Evolutionary conservation across 2,329 filamentous ascomycete genomes (phyloP), one percentile per base, ranked within the genome.

Genomic region (Beauveria bassiana): DNA sequence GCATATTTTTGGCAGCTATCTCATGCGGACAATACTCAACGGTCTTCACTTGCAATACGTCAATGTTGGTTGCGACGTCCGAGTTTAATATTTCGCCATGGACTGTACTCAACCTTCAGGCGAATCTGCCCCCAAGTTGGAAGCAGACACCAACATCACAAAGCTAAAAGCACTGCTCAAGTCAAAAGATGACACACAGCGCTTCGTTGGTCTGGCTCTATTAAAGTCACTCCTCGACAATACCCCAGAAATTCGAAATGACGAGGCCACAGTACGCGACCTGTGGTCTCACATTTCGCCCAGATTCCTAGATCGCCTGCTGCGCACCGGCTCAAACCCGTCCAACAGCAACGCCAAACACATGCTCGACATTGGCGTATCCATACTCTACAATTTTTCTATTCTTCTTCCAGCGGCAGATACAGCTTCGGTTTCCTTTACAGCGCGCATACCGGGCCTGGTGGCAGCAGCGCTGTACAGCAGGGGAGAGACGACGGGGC

Each of bases 151-250:
- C 43, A 70, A 68, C 60, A 60, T 75, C 57, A 72, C 79, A 56
- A 82, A 81, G 66, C 80, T 88, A 59, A 76, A 83, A 65, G 68
- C 75, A 1, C 77, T 88, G 3, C 78, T 90, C 40, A 75, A 76
- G 59, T 73, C 82, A 59, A 85, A 84, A 63, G 81, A 88, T 68
- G 86, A 90, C 69, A 89, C 87, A 0, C 83, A 85, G 22, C 81
- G 84, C 67, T 89, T 90, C 66, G 86, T 88, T 45, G 87, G 86
- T 8, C 75, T 90, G 24, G 84, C 86, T 1, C 77, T 89, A 24
- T 77, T 89, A 56, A 87, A 86, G 67, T 82, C 84, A n/a, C 73
- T 87, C 14, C 77, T 90, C 38, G 86, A 89, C 70, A 85, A 83
- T 68, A 80, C 82, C 6, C 72, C 77, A 24, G 71, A 78, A n/a